Conservation (phyloP, 495 filamentous ascomycete species). For the Zalerion maritima region DNA sequence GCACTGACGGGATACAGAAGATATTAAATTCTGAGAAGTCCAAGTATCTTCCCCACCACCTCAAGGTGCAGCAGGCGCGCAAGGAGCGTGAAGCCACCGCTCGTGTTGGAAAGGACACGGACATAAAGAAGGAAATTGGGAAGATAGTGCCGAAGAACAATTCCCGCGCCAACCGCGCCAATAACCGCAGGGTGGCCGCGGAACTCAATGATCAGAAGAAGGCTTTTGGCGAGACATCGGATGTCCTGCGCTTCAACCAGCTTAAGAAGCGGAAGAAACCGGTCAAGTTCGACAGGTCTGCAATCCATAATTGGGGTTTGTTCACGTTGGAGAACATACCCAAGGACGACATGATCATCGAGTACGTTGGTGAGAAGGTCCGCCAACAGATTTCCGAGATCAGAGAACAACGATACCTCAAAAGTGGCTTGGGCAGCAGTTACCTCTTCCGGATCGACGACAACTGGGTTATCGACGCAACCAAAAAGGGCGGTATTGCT, state of each 20-base stretch:
- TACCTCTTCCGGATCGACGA: constrained; percentile 98
- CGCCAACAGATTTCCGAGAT: constrained; percentile 92
- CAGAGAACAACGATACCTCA: constrained; percentile 78
- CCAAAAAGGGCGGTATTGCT: constrained; percentile 94
- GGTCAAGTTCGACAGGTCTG: constrained; percentile 91
- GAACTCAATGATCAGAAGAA: constrained; percentile 91
- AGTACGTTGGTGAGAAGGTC: constrained; percentile 97
- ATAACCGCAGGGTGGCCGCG: constrained; percentile 83
- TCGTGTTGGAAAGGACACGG: constrained; percentile 49
- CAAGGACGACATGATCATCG: constrained; percentile 99
- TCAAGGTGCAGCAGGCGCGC: constrained; percentile 79
- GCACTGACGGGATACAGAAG: constrained; percentile 85
- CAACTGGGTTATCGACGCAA: constrained; percentile 93
- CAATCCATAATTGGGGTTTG: constrained; percentile 97
- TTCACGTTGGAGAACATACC: constrained; percentile 96
- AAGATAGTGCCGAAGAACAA: constrained; percentile 61
- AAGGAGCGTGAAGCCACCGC: constrained; percentile 75
- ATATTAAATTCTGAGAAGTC: constrained; percentile 95
- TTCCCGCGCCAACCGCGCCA: constrained; percentile 82
- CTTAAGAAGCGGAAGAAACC: constrained; percentile 99
- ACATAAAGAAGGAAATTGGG: constrained; percentile 54
- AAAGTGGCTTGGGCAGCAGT: constrained; percentile 91
- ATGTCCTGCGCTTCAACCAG: constrained; percentile 93
- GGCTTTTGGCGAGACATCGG: constrained; percentile 68
- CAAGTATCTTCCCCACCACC: constrained; percentile 92